Percentiles rank a stretch among this genome's conserved stretches.
These are phyloP conservation scores for Rhodotorula sphaerocarpa DNA, from an alignment of 768 basidiomycete species.

Conservation along the genomic window DNA sequence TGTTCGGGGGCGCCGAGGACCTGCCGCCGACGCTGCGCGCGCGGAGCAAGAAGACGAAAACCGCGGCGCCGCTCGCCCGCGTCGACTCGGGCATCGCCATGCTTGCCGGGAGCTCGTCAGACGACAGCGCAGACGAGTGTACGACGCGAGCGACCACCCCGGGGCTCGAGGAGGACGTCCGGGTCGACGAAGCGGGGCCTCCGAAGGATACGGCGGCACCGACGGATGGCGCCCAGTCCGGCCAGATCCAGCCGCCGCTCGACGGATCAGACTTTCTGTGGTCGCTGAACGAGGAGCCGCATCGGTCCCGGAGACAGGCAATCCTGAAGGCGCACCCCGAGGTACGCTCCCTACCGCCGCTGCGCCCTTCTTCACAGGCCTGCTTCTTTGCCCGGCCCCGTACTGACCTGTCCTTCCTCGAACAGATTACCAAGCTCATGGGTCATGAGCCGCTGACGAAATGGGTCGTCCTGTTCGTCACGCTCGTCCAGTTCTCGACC, in stretches of 20 bases:
- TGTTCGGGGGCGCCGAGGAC: conserved; percentile 30
- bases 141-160: conserved; percentile 22
- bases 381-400: background rate
- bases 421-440: conserved; percentile 88
- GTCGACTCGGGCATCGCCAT: background rate
- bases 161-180: conserved; percentile 7
- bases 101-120: background rate
- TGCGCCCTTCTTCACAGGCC: background rate
- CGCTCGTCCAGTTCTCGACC: conserved; percentile 60
- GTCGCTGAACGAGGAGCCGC: conserved; percentile 97
- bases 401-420: background rate
- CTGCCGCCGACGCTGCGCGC: conserved; percentile 12
- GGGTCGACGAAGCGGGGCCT: background rate
- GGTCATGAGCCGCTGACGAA: conserved; percentile 86
- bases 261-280: conserved; percentile 84
- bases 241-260: conserved; percentile 54
- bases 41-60: background rate
- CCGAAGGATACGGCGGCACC: background rate
- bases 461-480: conserved; percentile 76
- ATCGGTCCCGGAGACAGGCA: conserved; percentile 71
- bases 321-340: conserved; percentile 94
- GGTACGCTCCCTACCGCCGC: conserved; percentile 46
- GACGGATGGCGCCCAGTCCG: conserved; percentile 28
- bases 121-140: conserved; percentile 17
- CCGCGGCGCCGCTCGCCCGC: background rate